Conservation (phyloP, 2,329 filamentous ascomycete species). For the Sporothrix pseudoabietina region DNA sequence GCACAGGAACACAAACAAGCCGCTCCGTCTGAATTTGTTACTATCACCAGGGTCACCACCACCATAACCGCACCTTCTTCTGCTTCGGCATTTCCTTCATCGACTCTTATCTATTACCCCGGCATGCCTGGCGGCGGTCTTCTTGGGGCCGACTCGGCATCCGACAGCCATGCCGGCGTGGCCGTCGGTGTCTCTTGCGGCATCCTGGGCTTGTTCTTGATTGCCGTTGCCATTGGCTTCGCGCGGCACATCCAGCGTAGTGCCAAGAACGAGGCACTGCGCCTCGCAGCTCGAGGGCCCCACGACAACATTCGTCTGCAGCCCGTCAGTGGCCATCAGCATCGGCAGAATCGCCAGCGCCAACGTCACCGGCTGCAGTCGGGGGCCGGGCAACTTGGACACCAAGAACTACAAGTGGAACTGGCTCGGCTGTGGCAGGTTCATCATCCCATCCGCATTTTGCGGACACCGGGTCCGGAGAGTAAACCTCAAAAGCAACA, state of each 20-base stretch:
- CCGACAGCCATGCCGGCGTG: not conserved
- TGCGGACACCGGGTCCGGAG: not conserved
- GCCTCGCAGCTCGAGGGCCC: not conserved
- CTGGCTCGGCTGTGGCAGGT: not conserved
- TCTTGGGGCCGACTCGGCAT: not conserved
- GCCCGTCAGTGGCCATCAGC: not conserved
- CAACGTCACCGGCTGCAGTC: not conserved
- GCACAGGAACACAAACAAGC: not conserved
- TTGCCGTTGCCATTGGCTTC: not conserved
- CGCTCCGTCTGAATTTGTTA: not conserved
- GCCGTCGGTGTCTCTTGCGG: constrained; percentile 2
- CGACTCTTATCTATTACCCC: not conserved
- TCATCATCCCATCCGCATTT: not conserved
- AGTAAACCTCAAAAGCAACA: not conserved
- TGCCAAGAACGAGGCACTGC: not conserved
- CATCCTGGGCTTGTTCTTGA: not conserved
- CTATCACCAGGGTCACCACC: not conserved
- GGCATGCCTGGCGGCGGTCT: not conserved
- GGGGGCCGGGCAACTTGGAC: not conserved
- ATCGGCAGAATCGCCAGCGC: not conserved
- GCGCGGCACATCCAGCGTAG: not conserved
- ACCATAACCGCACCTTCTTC: not conserved
- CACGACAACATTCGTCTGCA: constrained; percentile 7
- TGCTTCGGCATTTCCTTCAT: not conserved
- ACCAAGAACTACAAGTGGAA: not conserved